Evolutionary conservation across 2,329 filamentous ascomycete species (phyloP).

Genomic region (Botrytis byssoidea): DNA sequence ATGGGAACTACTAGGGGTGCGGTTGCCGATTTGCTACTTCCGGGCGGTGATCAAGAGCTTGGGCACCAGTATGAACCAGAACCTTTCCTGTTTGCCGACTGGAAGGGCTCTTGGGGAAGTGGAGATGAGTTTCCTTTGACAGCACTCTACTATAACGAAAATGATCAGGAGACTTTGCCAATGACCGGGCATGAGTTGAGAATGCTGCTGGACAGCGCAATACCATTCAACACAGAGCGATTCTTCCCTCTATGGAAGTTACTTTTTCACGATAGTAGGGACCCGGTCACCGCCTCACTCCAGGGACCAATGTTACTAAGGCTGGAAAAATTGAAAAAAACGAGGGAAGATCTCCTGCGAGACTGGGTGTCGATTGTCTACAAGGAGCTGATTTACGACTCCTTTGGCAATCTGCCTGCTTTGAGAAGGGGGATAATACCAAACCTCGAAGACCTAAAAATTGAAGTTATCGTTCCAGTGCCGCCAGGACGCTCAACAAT

Average conservation of each 20-base stretch:
- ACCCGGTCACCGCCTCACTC: not conserved
- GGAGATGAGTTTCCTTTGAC: not conserved
- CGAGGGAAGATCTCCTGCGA: not conserved
- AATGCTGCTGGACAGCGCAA: not conserved
- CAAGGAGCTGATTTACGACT: not conserved
- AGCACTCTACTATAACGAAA: conserved; percentile 4
- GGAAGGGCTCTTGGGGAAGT: not conserved
- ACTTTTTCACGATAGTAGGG: conserved; percentile 6
- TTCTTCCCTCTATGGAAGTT: conserved; percentile 11
- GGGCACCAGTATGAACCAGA: not conserved
- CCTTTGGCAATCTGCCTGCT: not conserved
- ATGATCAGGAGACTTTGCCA: not conserved
- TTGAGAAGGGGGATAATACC: not conserved
- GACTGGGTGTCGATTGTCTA: not conserved
- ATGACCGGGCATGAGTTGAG: not conserved
- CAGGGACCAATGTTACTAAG: not conserved
- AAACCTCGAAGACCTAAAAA: not conserved
- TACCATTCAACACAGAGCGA: not conserved
- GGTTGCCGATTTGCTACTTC: not conserved
- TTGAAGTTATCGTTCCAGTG: not conserved
- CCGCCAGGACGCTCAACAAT: not conserved
- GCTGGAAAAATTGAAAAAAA: not conserved
- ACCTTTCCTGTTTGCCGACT: not conserved
- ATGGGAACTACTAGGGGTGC: conserved; percentile 7
- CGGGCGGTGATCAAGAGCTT: not conserved